These are phyloP conservation scores for Aspergillus hortae DNA, from an alignment of 2,329 filamentous ascomycete species.

Conservation along the genomic window DNA sequence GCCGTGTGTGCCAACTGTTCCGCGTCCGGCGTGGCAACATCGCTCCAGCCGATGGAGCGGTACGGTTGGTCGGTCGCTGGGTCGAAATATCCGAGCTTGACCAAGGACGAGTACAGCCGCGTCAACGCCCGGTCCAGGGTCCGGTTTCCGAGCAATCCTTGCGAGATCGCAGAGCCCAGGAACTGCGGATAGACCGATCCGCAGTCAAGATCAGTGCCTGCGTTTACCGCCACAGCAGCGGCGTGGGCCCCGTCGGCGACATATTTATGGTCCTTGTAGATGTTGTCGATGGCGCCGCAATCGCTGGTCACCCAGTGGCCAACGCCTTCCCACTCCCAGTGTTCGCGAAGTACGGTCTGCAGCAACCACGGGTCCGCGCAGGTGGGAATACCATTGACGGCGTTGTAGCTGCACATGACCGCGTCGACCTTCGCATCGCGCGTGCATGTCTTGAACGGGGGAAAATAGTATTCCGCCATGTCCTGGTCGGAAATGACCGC, in stretches of 20 bases:
- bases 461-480: slow-evolving; percentile 63
- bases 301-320: slow-evolving; percentile 61
- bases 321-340: slow-evolving; percentile 60
- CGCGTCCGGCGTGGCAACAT: slow-evolving; percentile 53
- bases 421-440: slow-evolving; percentile 54
- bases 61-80: slow-evolving; percentile 39
- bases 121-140: slow-evolving; percentile 42
- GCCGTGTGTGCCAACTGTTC: slow-evolving; percentile 53
- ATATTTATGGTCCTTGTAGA: slow-evolving; percentile 52
- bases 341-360: slow-evolving; percentile 57
- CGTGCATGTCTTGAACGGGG: slow-evolving; percentile 60
- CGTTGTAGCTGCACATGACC: slow-evolving; percentile 60
- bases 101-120: slow-evolving; percentile 44
- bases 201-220: slow-evolving; percentile 50
- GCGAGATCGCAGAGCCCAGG: slow-evolving; percentile 37
- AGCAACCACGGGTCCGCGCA: slow-evolving; percentile 61
- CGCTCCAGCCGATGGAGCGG: slow-evolving; percentile 47
- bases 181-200: slow-evolving; percentile 40
- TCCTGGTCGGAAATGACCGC: slow-evolving; percentile 46
- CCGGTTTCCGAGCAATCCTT: slow-evolving; percentile 40
- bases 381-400: slow-evolving; percentile 60
- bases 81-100: slow-evolving; percentile 50
- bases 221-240: slow-evolving; percentile 44
- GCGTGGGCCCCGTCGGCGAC: slow-evolving; percentile 39
- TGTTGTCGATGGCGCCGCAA: slow-evolving; percentile 58